Percentiles rank a stretch among this genome's conserved stretches.
Conservation (phyloP, 2,329 filamentous ascomycete species). For the Periconia sp. region DNA sequence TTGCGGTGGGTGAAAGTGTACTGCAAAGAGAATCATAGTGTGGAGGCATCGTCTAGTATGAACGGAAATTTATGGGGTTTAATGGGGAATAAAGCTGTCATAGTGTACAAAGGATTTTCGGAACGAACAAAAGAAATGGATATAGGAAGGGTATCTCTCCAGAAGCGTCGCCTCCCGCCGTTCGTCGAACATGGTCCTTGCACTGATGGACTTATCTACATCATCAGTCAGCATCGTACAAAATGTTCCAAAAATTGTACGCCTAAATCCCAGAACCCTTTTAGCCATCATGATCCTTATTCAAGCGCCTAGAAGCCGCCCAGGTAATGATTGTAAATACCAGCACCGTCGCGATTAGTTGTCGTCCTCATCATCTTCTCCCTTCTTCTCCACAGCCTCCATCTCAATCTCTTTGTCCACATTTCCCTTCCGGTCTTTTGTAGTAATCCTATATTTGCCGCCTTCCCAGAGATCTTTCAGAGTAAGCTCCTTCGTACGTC, state of each 20-base stretch:
- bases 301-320: neutral
- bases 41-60: too few species aligned
- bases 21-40: too few species aligned
- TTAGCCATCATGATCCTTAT: neutral
- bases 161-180: neutral
- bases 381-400: constrained; percentile 35
- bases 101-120: too few species aligned
- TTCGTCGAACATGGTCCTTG: neutral
- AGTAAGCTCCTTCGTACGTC: constrained; percentile 90
- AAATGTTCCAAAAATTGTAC: neutral
- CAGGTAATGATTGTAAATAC: neutral
- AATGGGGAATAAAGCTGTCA: too few species aligned
- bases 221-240: neutral
- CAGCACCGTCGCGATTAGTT: constrained; percentile 2
- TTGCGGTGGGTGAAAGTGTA: too few species aligned
- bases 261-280: neutral
- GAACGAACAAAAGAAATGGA: neutral
- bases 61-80: too few species aligned
- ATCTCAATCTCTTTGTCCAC: constrained; percentile 38
- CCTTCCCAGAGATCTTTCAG: constrained; percentile 91
- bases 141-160: constrained; percentile 1
- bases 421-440: constrained; percentile 33
- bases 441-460: constrained; percentile 68
- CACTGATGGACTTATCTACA: too few species aligned
- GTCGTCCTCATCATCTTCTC: constrained; percentile 29